Evolutionary conservation across 176 grass and related monocot genomes (phyloP).

Genomic region (Phoenix roebelenii): DNA sequence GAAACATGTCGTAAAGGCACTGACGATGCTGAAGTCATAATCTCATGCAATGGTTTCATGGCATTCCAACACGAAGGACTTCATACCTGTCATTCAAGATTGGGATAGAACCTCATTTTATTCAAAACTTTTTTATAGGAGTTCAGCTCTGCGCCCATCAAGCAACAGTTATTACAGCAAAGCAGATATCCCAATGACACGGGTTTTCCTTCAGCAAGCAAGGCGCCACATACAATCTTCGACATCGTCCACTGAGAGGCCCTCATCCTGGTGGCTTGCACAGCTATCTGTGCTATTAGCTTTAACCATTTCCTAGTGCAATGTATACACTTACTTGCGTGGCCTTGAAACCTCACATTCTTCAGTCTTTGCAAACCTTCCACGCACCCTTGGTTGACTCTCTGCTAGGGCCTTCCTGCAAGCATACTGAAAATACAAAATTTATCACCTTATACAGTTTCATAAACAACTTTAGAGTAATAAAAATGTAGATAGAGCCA

Average conservation of each 20-base stretch:
- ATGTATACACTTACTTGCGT: conserved; percentile 22
- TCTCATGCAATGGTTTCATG: too few species aligned
- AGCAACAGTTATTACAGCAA: conserved; percentile 28
- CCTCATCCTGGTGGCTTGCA: conserved; percentile 1
- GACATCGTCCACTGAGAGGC: neutral
- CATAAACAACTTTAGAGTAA: neutral
- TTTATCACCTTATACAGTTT: neutral
- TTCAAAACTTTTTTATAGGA: conserved; percentile 50
- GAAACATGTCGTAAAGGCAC: too few species aligned
- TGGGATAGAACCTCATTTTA: conserved; percentile 26
- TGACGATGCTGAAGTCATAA: too few species aligned
- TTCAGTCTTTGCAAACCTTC: conserved; percentile 17
- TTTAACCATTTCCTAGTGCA: conserved; percentile 1
- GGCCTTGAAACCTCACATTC: conserved; percentile 23
- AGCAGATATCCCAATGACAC: too few species aligned
- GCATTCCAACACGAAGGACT: neutral
- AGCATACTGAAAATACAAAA: conserved; percentile 10
- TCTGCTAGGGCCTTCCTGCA: conserved; percentile 20
- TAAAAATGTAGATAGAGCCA: too few species aligned
- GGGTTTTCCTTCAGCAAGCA: neutral
- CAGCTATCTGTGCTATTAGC: conserved; percentile 5
- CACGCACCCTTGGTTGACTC: conserved; percentile 7
- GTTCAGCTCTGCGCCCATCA: conserved; percentile 26
- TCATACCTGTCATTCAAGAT: neutral
- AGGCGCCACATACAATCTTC: neutral